These are phyloP conservation scores for Coemansia sp. DNA, from an alignment of 192 early-diverging fungal genomes.

Conservation along the genomic window DNA sequence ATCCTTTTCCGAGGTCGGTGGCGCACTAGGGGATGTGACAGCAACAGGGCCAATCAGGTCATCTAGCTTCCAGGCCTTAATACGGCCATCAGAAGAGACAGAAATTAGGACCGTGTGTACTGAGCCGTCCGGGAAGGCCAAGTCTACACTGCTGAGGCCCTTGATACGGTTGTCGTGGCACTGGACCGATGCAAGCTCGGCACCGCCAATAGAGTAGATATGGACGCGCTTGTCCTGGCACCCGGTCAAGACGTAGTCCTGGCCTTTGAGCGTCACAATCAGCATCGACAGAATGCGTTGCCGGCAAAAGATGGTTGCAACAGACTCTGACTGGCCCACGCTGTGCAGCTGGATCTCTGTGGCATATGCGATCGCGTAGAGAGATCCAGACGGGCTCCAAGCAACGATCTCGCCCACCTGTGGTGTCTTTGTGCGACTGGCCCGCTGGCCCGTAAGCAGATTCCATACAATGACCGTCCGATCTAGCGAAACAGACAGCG, in stretches of 20 bases:
- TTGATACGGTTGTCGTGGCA: slow-evolving; percentile 50
- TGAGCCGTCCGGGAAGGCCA: slow-evolving; percentile 38
- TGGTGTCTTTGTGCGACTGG: slow-evolving; percentile 54
- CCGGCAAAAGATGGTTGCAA: slow-evolving; percentile 37
- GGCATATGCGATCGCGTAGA: slow-evolving; percentile 46
- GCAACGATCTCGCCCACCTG: slow-evolving; percentile 40
- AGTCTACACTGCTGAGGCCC: slow-evolving; percentile 32
- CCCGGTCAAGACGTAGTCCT: slow-evolving; percentile 35
- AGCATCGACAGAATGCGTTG: slow-evolving; percentile 45
- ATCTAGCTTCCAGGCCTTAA: slow-evolving; percentile 72
- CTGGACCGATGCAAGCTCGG: slow-evolving; percentile 34
- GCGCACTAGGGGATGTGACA: not conserved
- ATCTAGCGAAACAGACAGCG: slow-evolving; percentile 80
- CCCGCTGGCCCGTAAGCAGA: slow-evolving; percentile 72
- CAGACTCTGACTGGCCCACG: slow-evolving; percentile 42
- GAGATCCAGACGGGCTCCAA: slow-evolving; percentile 35
- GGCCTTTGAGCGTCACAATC: slow-evolving; percentile 22
- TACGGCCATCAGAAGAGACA: slow-evolving; percentile 73
- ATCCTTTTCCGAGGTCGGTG: not conserved
- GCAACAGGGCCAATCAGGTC: slow-evolving; percentile 43
- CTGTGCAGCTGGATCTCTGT: slow-evolving; percentile 50
- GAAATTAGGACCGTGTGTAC: slow-evolving; percentile 56
- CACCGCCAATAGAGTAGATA: slow-evolving; percentile 43
- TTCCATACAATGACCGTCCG: slow-evolving; percentile 77
- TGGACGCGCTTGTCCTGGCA: slow-evolving; percentile 56